Percentiles rank a stretch among this genome's conserved stretches.
Conservation (phyloP, 306 rosid genomes). For the Quercus berberidifolia region DNA sequence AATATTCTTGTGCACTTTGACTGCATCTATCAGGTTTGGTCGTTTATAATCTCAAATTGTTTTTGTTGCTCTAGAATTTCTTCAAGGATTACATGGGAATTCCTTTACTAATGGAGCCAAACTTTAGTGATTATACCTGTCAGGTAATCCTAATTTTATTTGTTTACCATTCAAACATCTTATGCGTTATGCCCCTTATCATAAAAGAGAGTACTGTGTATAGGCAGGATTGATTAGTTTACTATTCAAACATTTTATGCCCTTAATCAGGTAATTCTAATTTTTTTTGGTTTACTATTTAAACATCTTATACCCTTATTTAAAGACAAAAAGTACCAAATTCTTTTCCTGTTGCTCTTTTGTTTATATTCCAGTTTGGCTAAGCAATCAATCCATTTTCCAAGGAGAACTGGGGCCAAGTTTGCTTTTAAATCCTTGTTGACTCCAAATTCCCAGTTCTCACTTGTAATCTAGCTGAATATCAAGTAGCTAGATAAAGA, state of each 20-base stretch:
- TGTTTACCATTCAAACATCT: not conserved
- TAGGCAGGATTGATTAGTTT: too few relatives aligned
- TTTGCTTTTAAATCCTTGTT: not conserved
- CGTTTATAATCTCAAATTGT: constrained; percentile 6
- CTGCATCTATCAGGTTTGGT: constrained; percentile 7
- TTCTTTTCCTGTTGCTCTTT: not conserved
- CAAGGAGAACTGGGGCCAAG: not conserved
- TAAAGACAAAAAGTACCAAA: not conserved
- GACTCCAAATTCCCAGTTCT: not conserved
- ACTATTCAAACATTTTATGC: too few relatives aligned
- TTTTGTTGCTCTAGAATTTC: constrained; percentile 50
- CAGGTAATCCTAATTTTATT: constrained; percentile 49
- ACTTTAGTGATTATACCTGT: constrained; percentile 77
- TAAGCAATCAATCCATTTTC: not conserved
- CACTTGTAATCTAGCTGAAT: too few relatives aligned
- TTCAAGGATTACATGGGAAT: constrained; percentile 90
- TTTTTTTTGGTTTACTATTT: too few relatives aligned
- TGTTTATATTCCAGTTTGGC: not conserved
- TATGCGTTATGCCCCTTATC: too few relatives aligned
- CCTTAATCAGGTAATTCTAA: too few relatives aligned
- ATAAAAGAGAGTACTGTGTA: not conserved
- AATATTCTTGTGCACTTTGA: not conserved
- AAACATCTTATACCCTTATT: too few relatives aligned
- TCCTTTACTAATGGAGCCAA: constrained; percentile 87
- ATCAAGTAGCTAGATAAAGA: not conserved